These are phyloP conservation scores for Hemileccinum impolitum DNA, from an alignment of 768 basidiomycete genomes.

Conservation along the genomic window DNA sequence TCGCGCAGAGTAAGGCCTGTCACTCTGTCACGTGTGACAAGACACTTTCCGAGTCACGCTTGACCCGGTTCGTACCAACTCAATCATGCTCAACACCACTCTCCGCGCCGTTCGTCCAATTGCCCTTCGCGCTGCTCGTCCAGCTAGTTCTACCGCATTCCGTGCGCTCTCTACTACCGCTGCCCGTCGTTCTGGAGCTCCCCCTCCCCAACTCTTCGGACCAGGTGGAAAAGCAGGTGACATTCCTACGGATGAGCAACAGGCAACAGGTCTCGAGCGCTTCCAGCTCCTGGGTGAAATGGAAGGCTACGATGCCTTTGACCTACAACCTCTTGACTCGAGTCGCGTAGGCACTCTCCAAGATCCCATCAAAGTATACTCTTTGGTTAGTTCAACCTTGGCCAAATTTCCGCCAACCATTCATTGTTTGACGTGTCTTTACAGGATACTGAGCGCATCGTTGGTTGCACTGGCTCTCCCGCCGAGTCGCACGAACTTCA, in stretches of 20 bases:
- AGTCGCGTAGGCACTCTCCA: constrained; percentile 83
- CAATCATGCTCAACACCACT: constrained; percentile 26
- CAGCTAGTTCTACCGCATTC: constrained; percentile 27
- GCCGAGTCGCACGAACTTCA: constrained; percentile 93
- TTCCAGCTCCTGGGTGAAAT: constrained; percentile 88
- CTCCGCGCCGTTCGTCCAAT: constrained; percentile 27
- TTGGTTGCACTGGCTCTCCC: constrained; percentile 94
- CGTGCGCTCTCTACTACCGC: constrained; percentile 62
- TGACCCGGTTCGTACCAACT: constrained; percentile 24
- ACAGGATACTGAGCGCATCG: constrained; percentile 76
- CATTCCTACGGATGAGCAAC: constrained; percentile 81
- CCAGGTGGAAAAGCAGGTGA: constrained; percentile 68
- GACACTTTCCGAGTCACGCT: constrained; percentile 22
- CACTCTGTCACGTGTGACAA: constrained; percentile 25
- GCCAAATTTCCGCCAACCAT: background rate
- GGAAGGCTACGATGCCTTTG: constrained; percentile 88
- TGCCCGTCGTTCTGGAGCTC: constrained; percentile 53
- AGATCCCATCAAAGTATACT: constrained; percentile 84
- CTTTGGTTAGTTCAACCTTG: constrained; percentile 56
- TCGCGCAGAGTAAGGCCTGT: too few species aligned
- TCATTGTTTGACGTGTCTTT: background rate
- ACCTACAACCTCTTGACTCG: constrained; percentile 79
- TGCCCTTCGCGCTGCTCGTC: constrained; percentile 19
- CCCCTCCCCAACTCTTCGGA: constrained; percentile 67
- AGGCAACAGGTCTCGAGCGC: constrained; percentile 96